These are phyloP conservation scores for Cynara cardunculus DNA, from an alignment of 129 eudicot species.

Conservation along the genomic window DNA sequence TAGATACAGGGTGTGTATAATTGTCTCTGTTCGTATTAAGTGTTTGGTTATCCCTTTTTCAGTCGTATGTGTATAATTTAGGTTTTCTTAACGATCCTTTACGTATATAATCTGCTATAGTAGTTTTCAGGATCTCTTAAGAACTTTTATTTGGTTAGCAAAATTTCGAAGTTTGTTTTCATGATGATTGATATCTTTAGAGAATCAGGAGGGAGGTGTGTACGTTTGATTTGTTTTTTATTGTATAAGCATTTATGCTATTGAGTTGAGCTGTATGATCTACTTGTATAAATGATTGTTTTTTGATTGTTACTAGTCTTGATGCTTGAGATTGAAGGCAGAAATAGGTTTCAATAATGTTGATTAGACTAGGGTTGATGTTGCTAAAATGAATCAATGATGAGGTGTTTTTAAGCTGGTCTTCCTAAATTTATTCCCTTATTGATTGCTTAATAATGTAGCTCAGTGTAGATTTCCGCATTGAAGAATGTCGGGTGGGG, in stretches of 20 bases:
- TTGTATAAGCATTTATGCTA: neutral
- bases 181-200: slow-evolving; percentile 2
- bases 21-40: slow-evolving; percentile 5
- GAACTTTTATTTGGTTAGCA: neutral
- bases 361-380: neutral
- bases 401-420: neutral
- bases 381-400: neutral
- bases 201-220: neutral
- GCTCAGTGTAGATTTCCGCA: neutral
- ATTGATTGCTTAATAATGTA: neutral
- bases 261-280: slow-evolving; percentile 4
- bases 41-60: neutral
- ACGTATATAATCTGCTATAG: neutral
- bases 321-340: neutral
- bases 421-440: neutral
- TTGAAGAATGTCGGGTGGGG: slow-evolving; percentile 73
- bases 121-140: neutral
- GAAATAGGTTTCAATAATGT: neutral
- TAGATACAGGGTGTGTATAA: no score
- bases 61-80: neutral
- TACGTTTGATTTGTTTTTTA: neutral
- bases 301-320: neutral
- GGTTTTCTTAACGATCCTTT: neutral
- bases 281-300: neutral
- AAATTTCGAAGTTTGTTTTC: neutral